Evolutionary conservation across 2,329 filamentous ascomycete genomes (phyloP), one percentile per base, ranked within the genome.

Genomic region (Penicillium sp.): DNA sequence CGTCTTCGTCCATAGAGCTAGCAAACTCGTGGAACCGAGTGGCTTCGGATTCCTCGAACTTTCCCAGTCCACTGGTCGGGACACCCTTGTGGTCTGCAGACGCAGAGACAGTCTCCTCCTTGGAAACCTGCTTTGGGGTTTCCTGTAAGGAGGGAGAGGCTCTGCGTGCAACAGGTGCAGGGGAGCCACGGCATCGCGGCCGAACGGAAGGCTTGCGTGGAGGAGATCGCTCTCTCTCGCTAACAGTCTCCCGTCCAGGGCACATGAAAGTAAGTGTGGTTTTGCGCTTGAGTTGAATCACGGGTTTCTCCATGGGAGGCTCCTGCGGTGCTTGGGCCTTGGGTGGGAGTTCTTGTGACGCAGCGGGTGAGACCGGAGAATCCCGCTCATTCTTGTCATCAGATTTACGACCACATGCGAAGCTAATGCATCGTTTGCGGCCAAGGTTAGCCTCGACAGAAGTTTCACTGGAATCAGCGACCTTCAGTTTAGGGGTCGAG

Each of bases 351-450:
- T 64, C 48, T 26, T 64, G 62, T 54, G 65, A 65, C 30, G 61
- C 54, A 12, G 61, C 51, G 6, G 61, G 58, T 51, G 65, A 64
- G 40, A 66, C 54, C 7, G 61, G 50, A 16, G 62, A 54, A 9
- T 57, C 66, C 31, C 69, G 64, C 46, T 66, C 70, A 56, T 74
- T 75, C 61, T 72, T 67, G 10, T 75, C 67, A 43, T 78, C 76
- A 8, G 84, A 80, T 68, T 87, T 89, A 36, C 83, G 83, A 35
- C 84, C 87, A 71, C 93, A 97, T 33, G 91, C 91, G 72, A 97
- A 97, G 57, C 89, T 93, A 64, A 97, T 97, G 73, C 90, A 93
- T 57, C 92, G 85, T 77, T 92, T 96, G 67, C 90, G 88, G 46
- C 86, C 87, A 49, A 87, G 75, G 11, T 78, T 80, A n/a, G 81